Evolutionary conservation across 2,329 filamentous ascomycete genomes (phyloP).

Genomic region (Aspergillus phoenicis): DNA sequence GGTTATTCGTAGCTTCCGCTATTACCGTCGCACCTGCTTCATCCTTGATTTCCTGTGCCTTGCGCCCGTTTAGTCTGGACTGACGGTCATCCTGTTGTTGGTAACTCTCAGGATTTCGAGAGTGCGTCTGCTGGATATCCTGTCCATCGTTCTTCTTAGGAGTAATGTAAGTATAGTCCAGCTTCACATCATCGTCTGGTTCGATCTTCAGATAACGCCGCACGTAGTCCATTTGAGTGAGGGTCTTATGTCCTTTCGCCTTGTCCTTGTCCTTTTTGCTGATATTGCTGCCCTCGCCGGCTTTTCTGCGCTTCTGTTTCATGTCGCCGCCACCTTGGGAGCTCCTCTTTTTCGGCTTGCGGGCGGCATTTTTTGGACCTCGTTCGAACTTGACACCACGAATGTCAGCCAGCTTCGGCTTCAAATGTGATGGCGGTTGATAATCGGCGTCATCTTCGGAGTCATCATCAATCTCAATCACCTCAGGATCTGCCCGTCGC

Average conservation of each 20-base stretch:
- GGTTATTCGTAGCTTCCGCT: background rate
- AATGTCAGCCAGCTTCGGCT: constrained; percentile 8
- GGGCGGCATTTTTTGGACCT: constrained; percentile 18
- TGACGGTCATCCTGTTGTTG: background rate
- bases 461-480: constrained; percentile 30
- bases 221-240: constrained; percentile 49
- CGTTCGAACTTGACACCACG: constrained; percentile 14
- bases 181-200: constrained; percentile 37
- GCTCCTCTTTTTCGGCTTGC: constrained; percentile 22
- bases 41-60: constrained; percentile 27
- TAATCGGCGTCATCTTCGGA: constrained; percentile 29
- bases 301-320: constrained; percentile 26
- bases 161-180: constrained; percentile 35
- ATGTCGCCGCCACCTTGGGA: constrained; percentile 11
- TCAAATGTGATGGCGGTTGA: constrained; percentile 16
- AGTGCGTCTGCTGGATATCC: background rate
- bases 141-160: constrained; percentile 18
- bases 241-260: constrained; percentile 36
- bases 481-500: constrained; percentile 17
- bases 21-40: constrained; percentile 11
- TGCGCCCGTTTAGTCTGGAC: constrained; percentile 16
- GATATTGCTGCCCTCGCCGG: constrained; percentile 21
- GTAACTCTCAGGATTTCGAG: background rate
- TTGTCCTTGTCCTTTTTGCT: constrained; percentile 28
- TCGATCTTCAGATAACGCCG: constrained; percentile 38